Percentiles rank a stretch among this genome's conserved stretches.
These are phyloP conservation scores for Monosporascus sp. DNA, from an alignment of 2,329 filamentous ascomycete species.

Conservation along the genomic window DNA sequence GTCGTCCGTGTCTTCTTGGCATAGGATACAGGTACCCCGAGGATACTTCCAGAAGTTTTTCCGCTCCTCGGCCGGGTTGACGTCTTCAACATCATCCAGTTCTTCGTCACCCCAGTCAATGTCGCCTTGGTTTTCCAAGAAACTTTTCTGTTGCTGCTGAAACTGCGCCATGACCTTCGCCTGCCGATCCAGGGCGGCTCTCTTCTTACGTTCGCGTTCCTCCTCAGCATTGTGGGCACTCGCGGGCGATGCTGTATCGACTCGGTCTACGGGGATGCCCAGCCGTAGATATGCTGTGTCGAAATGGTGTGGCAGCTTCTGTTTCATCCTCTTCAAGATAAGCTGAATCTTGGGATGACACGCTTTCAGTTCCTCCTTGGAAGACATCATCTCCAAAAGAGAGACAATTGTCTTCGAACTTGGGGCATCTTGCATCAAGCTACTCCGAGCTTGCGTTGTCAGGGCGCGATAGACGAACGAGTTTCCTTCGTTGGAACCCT, in stretches of 20 bases:
- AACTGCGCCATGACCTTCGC: conserved; percentile 97
- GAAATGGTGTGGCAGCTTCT: conserved; percentile 72
- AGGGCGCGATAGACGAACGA: conserved; percentile 74
- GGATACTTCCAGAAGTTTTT: conserved; percentile 87
- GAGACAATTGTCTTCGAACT: conserved; percentile 58
- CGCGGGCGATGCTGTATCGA: conserved; percentile 79
- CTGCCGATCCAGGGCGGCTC: conserved; percentile 81
- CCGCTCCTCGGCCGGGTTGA: conserved; percentile 54
- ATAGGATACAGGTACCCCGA: conserved; percentile 87
- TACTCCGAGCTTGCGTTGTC: conserved; percentile 55
- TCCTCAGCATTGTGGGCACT: conserved; percentile 58
- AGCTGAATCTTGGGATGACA: conserved; percentile 81
- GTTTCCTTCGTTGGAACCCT: conserved; percentile 39
- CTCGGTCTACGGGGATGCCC: conserved; percentile 67
- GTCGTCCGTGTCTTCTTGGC: conserved; percentile 93
- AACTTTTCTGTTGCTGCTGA: conserved; percentile 93
- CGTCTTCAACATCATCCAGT: conserved; percentile 62
- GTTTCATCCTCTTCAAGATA: conserved; percentile 77
- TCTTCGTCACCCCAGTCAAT: conserved; percentile 88
- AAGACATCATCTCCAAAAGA: conserved; percentile 55
- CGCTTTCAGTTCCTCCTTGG: conserved; percentile 70
- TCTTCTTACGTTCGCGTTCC: conserved; percentile 80
- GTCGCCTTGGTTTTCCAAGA: conserved; percentile 80
- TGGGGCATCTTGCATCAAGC: conserved; percentile 52
- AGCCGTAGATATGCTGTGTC: conserved; percentile 58